Evolutionary conservation across 805 yeast species (phyloP), one percentile per base, ranked within the genome.

Genomic region (Saccharomycopsis synnaedendra): DNA sequence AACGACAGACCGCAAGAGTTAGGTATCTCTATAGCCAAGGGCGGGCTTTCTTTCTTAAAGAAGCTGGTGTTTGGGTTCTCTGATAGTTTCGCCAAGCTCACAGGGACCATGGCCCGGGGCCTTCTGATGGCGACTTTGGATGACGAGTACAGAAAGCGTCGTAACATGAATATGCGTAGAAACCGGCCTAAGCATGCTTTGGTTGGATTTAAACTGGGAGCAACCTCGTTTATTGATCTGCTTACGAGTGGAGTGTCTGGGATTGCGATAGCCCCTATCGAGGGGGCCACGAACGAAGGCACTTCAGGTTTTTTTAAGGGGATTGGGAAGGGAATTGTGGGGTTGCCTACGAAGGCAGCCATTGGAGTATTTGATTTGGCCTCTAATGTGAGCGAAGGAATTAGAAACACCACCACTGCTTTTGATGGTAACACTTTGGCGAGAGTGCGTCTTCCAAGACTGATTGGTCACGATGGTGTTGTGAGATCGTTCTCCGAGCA

Each of bases 1-100:
- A 90, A 84, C 53, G 98, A 93, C 62, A 69, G 97, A 37, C 98
- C 98, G 1, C 95, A 86, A 59, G 99, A 94, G 56, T 68, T 93
- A 38, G 97, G 98, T 39, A 85, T 93, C 50, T 94, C 96, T 3
- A 64, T 93, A 41, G 98, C 99, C 1, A 90, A 88, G 60, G 99
- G 99, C 50, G 95, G 97, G 0, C 66, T 87, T 53, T 85, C 96
- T 63, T 93, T 93, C 67, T 71, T 94, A 60, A 89, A 90, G 61
- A 93, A 93, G 66, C 84, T 97, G 0, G 90, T 93, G 0, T 94
- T 85, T 68, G 97, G 98, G 3, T 73, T 93, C 44, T 84, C 96
- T 29, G 97, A 94, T 65, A 86, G 96, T 55, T 71, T 93, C 64
- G 83, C 97, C 3, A 86, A 88, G 63, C 76, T 94, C 33, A 86